Base-by-base conservation (phyloP, 306 rosid genomes). In the Lotus japonicus region DNA sequence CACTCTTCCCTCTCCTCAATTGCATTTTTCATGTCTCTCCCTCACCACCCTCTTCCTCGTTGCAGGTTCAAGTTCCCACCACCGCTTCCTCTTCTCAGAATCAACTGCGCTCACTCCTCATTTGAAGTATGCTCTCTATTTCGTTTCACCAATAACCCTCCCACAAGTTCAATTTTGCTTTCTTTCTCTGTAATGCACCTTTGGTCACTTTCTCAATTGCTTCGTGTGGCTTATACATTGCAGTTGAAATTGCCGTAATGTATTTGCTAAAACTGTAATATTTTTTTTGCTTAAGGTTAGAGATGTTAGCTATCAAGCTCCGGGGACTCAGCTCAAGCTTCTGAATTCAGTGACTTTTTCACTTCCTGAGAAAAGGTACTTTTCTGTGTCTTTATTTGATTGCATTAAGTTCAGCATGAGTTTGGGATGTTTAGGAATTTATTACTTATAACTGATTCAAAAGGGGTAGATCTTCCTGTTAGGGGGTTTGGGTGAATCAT, bases 231-330 rank as follows among this genome's bases (percentile, higher is more conserved):
- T 46, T 41, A 10, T 54, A 53, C 69, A 11, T 43, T 60, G 12
- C 10, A 13, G 23, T 48, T 53, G 54, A 57, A 65, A 53, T 54
- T 64, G 14, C 36, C 5, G 65, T 18, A 49, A 41, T 12, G 48
- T 67, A 44, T 23, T 64, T 55, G 35, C 38, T 71, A 11, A 66
- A 15, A n/a, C 8, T 75, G 18, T 45, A 14, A 10, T 42, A 0
- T 57, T 5, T 71, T n/a, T 56, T 69, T 66, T 63, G 52, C 21
- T 36, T 35, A 48, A 88, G 98, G 98, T 86, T 52, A 84, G 73
- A 83, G 92, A 88, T 73, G 86, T 86, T 46, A 75, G 87, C 81
- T 92, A 89, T 84, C 91, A 87, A 66, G 89, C 94, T 2, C 95
- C 96, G 1, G 98, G 98, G 78, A 87, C 91, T 8, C 88, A 92